These are phyloP conservation scores for Neostapfia colusana DNA, from an alignment of 176 grass and related monocot species.

Conservation along the genomic window DNA sequence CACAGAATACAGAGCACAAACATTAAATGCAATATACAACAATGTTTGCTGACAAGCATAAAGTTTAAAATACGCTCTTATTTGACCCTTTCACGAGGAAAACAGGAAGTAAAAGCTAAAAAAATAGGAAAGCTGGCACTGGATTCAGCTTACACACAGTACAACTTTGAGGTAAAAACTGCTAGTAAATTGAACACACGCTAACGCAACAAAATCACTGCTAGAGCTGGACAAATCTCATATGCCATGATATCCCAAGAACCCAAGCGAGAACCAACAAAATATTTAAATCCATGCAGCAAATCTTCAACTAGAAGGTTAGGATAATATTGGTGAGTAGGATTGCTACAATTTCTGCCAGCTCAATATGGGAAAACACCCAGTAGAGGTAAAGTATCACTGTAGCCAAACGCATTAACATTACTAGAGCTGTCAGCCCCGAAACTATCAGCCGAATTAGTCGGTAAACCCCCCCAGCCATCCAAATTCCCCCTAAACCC, in stretches of 20 bases:
- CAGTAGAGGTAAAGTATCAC: neutral
- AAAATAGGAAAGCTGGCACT: neutral
- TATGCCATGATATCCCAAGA: too few relatives aligned
- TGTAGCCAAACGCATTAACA: neutral
- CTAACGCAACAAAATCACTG: too few relatives aligned
- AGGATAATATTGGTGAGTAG: too few relatives aligned
- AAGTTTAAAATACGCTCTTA: neutral
- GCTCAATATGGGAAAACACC: neutral
- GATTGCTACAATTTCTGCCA: neutral
- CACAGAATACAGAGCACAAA: slow-evolving; percentile 18
- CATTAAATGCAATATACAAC: slow-evolving; percentile 5
- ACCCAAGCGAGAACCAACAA: too few relatives aligned
- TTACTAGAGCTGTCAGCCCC: neutral
- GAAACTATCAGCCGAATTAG: neutral
- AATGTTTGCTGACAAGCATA: neutral
- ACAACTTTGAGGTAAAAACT: neutral
- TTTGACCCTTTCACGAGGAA: neutral
- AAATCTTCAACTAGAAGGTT: too few relatives aligned
- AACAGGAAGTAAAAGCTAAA: neutral
- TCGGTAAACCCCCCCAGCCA: neutral
- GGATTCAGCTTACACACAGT: neutral
- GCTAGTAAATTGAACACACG: too few relatives aligned
- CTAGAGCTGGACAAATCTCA: too few relatives aligned
- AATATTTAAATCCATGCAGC: too few relatives aligned
- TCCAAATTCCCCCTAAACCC: neutral